Percentiles rank a stretch among this genome's conserved stretches.
phyloP scores from a whole-genome alignment of 768 basidiomycete genomes.

The Solioccasus polychromus region DNA sequence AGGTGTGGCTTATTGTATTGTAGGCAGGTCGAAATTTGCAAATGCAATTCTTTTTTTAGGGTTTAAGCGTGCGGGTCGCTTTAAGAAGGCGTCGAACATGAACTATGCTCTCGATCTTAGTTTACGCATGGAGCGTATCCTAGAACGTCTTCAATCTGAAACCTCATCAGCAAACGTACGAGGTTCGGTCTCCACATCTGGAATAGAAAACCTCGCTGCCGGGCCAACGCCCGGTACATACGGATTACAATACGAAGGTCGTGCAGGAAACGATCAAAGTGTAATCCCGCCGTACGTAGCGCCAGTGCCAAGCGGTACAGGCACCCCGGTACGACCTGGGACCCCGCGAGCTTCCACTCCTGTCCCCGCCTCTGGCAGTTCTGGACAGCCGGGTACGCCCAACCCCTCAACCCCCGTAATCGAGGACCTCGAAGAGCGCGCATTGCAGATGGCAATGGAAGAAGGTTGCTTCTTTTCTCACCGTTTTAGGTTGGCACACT shows the following conservation, averaged over 20 bases:
- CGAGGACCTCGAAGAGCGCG: slow-evolving; percentile 47
- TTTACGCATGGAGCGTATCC: slow-evolving; percentile 31
- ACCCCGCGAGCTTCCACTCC: slow-evolving; percentile 20
- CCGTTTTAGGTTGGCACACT: slow-evolving; percentile 30
- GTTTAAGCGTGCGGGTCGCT: slow-evolving; percentile 61
- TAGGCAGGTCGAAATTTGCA: slow-evolving; percentile 35
- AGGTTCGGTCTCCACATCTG: slow-evolving; percentile 22
- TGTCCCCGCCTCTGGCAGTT: neutral
- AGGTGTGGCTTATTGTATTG: slow-evolving; percentile 30
- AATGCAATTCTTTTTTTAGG: slow-evolving; percentile 15
- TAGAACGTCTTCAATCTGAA: slow-evolving; percentile 32
- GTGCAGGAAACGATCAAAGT: slow-evolving; percentile 56
- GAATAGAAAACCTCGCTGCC: slow-evolving; percentile 19
- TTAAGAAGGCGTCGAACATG: slow-evolving; percentile 94
- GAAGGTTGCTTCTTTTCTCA: slow-evolving; percentile 35
- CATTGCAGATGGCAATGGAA: slow-evolving; percentile 49
- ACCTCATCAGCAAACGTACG: slow-evolving; percentile 20
- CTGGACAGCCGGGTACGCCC: slow-evolving; percentile 7
- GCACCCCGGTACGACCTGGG: slow-evolving; percentile 26
- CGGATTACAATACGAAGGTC: slow-evolving; percentile 66
- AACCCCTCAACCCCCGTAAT: slow-evolving; percentile 19
- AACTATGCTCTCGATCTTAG: slow-evolving; percentile 65
- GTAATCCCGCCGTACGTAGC: slow-evolving; percentile 22
- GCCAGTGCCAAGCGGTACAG: slow-evolving; percentile 17
- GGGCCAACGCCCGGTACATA: slow-evolving; percentile 42